Percentiles rank a stretch among this genome's conserved stretches.
phyloP scores from a whole-genome alignment of 306 rosid genomes.

The Argentina anserina region DNA sequence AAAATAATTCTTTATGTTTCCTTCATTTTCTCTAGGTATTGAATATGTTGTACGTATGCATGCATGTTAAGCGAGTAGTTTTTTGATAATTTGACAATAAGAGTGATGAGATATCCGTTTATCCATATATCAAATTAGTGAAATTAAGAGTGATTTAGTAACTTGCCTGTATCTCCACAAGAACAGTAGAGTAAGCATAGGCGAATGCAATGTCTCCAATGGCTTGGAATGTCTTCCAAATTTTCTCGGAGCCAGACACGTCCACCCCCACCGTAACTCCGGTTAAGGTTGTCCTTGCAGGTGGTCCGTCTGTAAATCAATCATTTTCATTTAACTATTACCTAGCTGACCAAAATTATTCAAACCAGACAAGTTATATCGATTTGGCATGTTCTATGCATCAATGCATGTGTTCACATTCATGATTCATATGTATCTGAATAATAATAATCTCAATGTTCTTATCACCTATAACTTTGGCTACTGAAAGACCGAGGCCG shows the following conservation, averaged over 20 bases:
- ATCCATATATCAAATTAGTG: background rate
- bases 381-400: background rate
- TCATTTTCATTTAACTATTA: background rate
- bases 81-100: too few species aligned
- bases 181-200: constrained; percentile 90
- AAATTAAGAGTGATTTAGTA: background rate
- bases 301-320: constrained; percentile 30
- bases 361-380: background rate
- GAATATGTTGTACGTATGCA: background rate
- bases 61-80: too few species aligned
- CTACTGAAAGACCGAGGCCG: constrained; percentile 86
- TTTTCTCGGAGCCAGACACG: constrained; percentile 65
- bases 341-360: background rate
- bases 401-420: background rate
- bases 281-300: constrained; percentile 55
- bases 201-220: constrained; percentile 96
- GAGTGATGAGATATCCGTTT: too few species aligned
- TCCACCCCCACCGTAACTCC: constrained; percentile 87
- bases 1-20: background rate
- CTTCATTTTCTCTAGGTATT: background rate
- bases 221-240: constrained; percentile 84
- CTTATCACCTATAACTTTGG: constrained; percentile 53
- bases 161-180: constrained; percentile 86
- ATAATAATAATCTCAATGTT: background rate
- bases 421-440: background rate